Evolutionary conservation across 257 asterid species (phyloP).

Genomic region (Agastache rugosa): DNA sequence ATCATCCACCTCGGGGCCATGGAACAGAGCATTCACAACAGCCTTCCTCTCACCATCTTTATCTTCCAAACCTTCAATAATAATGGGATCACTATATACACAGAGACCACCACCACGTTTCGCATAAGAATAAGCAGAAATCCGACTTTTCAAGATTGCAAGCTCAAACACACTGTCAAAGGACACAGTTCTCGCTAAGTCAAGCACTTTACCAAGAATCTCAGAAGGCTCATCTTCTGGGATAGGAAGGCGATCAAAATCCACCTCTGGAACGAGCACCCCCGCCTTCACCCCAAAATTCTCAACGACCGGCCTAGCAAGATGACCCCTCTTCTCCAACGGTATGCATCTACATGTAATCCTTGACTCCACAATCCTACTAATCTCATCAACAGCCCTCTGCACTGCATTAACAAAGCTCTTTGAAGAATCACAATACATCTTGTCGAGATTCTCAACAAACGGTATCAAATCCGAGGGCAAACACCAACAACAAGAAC

Average conservation of each 20-base stretch:
- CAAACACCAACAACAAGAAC: conserved; percentile 77
- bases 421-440: conserved; percentile 47
- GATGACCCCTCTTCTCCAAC: conserved; percentile 39
- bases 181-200: conserved; percentile 37
- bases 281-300: conserved; percentile 67
- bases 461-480: conserved; percentile 71
- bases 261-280: conserved; percentile 61
- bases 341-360: conserved; percentile 60
- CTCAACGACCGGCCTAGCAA: conserved; percentile 45
- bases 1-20: conserved; percentile 55
- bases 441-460: conserved; percentile 49
- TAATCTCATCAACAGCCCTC: conserved; percentile 56
- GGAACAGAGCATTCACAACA: conserved; percentile 45
- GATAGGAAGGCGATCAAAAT: conserved; percentile 42
- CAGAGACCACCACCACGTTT: conserved; percentile 48
- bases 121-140: conserved; percentile 63
- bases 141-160: conserved; percentile 56
- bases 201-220: conserved; percentile 42
- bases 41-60: not conserved
- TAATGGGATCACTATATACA: conserved; percentile 44
- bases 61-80: conserved; percentile 75
- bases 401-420: conserved; percentile 53
- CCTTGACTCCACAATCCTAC: conserved; percentile 52
- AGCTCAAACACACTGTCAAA: conserved; percentile 51
- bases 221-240: conserved; percentile 51